Percentiles rank a stretch among this genome's conserved stretches.
These are phyloP conservation scores for Hibiscus mutabilis DNA, from an alignment of 345 rosid genomes.

Conservation along the genomic window DNA sequence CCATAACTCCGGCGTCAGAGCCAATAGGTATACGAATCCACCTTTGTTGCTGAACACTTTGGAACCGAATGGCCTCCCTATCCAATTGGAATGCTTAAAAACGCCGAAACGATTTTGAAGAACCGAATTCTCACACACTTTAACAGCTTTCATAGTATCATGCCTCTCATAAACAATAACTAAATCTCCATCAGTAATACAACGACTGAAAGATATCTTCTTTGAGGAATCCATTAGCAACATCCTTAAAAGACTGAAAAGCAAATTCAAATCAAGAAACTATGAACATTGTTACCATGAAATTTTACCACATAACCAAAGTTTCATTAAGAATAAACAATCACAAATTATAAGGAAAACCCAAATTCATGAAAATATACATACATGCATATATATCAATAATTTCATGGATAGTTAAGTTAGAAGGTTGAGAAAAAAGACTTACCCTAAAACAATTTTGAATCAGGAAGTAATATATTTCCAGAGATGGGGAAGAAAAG, in stretches of 20 bases:
- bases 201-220: constrained; percentile 47
- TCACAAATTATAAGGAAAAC: neutral
- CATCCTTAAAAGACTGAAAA: constrained; percentile 29
- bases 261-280: constrained; percentile 1
- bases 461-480: neutral
- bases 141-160: constrained; percentile 74
- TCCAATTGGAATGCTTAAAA: constrained; percentile 86
- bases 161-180: constrained; percentile 80
- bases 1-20: constrained; percentile 94
- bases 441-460: neutral
- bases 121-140: constrained; percentile 45
- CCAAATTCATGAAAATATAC: neutral
- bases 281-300: neutral
- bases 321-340: constrained; percentile 4
- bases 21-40: constrained; percentile 66
- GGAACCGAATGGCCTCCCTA: constrained; percentile 88
- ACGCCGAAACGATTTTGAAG: constrained; percentile 88
- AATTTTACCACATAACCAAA: neutral
- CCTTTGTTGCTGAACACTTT: constrained; percentile 87
- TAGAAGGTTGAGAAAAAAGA: neutral
- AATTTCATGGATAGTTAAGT: neutral
- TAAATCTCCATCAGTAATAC: constrained; percentile 63
- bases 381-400: neutral
- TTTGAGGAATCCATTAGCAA: constrained; percentile 42
- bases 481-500: neutral